Evolutionary conservation across 306 rosid species (phyloP), one percentile per base, ranked within the genome.

Genomic region (Lotus japonicus): DNA sequence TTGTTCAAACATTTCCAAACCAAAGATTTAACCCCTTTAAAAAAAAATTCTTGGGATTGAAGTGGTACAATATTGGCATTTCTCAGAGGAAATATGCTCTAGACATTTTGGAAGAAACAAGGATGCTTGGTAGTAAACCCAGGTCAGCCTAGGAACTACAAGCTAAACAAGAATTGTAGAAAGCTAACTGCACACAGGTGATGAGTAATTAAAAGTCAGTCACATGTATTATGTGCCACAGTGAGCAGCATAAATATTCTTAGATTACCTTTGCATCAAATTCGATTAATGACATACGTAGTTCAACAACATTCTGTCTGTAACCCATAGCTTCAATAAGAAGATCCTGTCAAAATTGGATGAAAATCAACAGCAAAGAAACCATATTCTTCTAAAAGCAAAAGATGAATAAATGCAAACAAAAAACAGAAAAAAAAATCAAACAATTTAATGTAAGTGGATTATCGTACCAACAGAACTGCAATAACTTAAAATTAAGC

Each of bases 261-360:
- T 52, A 56, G 42, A 73, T 73, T 88, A 94, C 98, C 98, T 94
- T 86, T 6, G 86, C 86, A 38, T 94, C 97, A 56, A 84, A 72
- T 70, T 94, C 96, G 71, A 94, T 68, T 39, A 64, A 71, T 51
- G 87, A 64, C 96, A 94, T 79, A 26, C 80, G 96, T 13, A 59
- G 77, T 68, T 76, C 91, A 71, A 86, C 82, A 74, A 57, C 78
- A 58, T 58, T 82, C 74, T 57, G 76, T 74, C 44, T 84, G 69
- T 71, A 78, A 70, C 82, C 79, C 69, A 77, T 81, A 55, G 88
- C 86, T 62, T 88, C 90, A 63, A 85, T 81, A 72, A 94, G 89
- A 68, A 85, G 74, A 57, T 79, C 55, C 98, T 94, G 92, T 71
- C 56, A 46, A 80, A 59, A 59, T 35, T 61, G 38, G 38, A 63